phyloP scores from a whole-genome alignment of 495 filamentous ascomycete genomes.

The Penicillium lagena region DNA sequence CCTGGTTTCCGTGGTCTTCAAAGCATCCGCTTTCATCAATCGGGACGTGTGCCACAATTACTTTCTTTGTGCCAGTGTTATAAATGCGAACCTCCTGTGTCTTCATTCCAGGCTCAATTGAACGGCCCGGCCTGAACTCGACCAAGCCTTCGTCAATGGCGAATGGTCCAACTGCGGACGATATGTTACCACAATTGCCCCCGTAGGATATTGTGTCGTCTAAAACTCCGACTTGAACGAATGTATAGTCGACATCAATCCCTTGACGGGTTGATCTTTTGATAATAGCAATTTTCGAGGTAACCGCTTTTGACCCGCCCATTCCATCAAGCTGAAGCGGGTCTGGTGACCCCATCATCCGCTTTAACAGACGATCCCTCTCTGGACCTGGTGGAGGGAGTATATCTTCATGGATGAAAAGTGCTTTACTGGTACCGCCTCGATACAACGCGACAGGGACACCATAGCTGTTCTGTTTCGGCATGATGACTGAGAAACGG shows the following conservation, averaged over 20 bases:
- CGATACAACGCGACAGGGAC: conserved; percentile 1
- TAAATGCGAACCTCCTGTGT: conserved; percentile 1
- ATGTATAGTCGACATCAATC: conserved; percentile 1
- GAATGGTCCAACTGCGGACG: conserved; percentile 1
- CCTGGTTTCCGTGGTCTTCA: not conserved
- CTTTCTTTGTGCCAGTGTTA: conserved; percentile 2
- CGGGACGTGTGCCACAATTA: conserved; percentile 1
- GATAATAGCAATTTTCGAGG: conserved; percentile 2
- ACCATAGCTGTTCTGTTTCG: not conserved
- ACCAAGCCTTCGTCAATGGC: conserved; percentile 1
- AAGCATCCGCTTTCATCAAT: conserved; percentile 1
- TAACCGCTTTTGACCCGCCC: conserved; percentile 2
- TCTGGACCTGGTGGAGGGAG: not conserved
- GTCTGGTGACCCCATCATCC: conserved; percentile 1
- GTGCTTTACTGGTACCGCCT: conserved; percentile 2
- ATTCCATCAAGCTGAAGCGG: conserved; percentile 2
- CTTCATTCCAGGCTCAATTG: not conserved
- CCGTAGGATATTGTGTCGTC: conserved; percentile 1
- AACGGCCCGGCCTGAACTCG: not conserved
- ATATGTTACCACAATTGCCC: conserved; percentile 1
- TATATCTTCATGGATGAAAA: conserved; percentile 1
- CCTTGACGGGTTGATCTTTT: not conserved
- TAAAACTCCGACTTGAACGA: conserved; percentile 1
- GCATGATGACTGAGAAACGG: not conserved
- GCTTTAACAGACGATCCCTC: not conserved